A percentile compares a stretch with the other conserved stretches of the same genome.
Conservation (phyloP, 2,329 filamentous ascomycete species). For the Sporothrix variecibatus region DNA sequence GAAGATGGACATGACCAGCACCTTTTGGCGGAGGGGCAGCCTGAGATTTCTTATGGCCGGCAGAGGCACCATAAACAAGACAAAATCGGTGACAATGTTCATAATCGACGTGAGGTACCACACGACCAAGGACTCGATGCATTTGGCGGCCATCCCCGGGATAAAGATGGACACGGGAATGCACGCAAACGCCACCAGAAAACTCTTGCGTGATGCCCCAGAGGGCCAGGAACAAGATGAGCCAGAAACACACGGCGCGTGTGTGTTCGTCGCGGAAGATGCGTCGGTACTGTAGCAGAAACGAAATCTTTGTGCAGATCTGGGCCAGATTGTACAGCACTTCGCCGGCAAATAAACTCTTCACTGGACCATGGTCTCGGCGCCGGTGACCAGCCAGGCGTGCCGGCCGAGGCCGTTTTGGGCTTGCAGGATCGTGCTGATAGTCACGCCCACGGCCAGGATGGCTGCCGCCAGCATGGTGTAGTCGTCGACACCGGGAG, state of each 20-base stretch:
- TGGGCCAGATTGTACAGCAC: slow-evolving; percentile 41
- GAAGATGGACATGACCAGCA: slow-evolving; percentile 83
- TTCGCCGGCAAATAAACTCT: slow-evolving; percentile 39
- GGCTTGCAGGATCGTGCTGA: slow-evolving; percentile 31
- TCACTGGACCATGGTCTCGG: slow-evolving; percentile 33
- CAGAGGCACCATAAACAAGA: slow-evolving; percentile 83
- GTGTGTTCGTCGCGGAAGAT: slow-evolving; percentile 39
- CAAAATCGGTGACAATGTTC: slow-evolving; percentile 88
- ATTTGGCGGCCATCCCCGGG: slow-evolving; percentile 29
- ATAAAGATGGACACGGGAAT: slow-evolving; percentile 36
- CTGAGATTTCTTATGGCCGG: slow-evolving; percentile 84
- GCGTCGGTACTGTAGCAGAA: slow-evolving; percentile 44
- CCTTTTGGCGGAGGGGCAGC: slow-evolving; percentile 80
- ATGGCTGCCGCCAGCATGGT: slow-evolving; percentile 35
- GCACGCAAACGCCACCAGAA: slow-evolving; percentile 37
- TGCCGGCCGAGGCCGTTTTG: slow-evolving; percentile 36
- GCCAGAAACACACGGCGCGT: slow-evolving; percentile 32
- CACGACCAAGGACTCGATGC: slow-evolving; percentile 35
- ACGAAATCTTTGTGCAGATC: slow-evolving; percentile 41
- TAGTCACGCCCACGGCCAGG: slow-evolving; percentile 33
- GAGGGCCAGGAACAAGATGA: slow-evolving; percentile 35
- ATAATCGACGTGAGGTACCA: slow-evolving; percentile 48
- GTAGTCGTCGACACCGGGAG: slow-evolving; percentile 36
- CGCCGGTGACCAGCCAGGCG: slow-evolving; percentile 32
- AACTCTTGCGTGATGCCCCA: slow-evolving; percentile 38